phyloP scores from a whole-genome alignment of 495 filamentous ascomycete genomes.

The Talaromyces liani region DNA sequence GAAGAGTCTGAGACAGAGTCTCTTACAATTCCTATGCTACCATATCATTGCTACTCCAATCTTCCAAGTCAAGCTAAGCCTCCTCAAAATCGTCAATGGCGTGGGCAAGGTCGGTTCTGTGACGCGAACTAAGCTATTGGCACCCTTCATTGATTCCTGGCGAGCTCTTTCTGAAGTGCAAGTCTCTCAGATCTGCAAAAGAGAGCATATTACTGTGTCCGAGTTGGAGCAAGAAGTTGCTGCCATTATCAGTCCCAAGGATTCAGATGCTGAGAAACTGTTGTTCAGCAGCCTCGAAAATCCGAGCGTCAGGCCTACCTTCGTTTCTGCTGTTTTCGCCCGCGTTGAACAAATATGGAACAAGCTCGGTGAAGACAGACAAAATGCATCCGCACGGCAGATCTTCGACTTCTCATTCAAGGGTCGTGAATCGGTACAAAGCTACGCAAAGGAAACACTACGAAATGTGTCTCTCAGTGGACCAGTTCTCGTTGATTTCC shows the following conservation, averaged over 20 bases:
- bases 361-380: conserved; percentile 56
- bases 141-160: conserved; percentile 65
- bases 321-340: conserved; percentile 54
- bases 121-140: conserved; percentile 60
- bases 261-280: conserved; percentile 55
- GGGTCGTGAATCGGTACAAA: conserved; percentile 26
- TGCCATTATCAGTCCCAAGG: conserved; percentile 55
- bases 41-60: conserved; percentile 63
- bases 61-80: conserved; percentile 54
- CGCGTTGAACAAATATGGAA: conserved; percentile 64
- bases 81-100: conserved; percentile 64
- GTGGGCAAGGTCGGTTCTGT: conserved; percentile 58
- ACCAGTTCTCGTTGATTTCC: conserved; percentile 56
- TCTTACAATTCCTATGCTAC: conserved; percentile 66
- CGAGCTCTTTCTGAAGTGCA: conserved; percentile 35
- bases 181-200: conserved; percentile 35
- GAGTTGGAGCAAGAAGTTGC: conserved; percentile 54
- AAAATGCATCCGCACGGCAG: conserved; percentile 48
- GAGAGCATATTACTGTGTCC: conserved; percentile 53
- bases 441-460: conserved; percentile 59
- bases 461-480: conserved; percentile 61
- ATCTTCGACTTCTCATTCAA: conserved; percentile 48
- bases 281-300: conserved; percentile 43
- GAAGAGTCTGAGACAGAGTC: conserved; percentile 52
- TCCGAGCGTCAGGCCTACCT: conserved; percentile 30